Percentiles rank a stretch among this genome's conserved stretches.
phyloP scores from a whole-genome alignment of 2,329 filamentous ascomycete genomes.

The Eutypella sp. region DNA sequence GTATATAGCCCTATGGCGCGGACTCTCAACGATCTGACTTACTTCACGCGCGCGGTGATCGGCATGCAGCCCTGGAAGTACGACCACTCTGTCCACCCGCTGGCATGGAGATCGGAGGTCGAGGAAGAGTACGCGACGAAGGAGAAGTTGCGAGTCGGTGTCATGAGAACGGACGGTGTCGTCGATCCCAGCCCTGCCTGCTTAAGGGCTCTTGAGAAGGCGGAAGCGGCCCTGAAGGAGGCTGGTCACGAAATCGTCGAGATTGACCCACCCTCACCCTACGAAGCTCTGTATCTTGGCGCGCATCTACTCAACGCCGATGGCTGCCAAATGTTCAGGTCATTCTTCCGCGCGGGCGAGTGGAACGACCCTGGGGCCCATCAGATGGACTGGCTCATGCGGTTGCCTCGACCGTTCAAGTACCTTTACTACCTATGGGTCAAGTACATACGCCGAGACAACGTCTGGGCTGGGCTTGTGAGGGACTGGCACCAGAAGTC shows the following conservation, averaged over 20 bases:
- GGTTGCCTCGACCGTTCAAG: constrained; percentile 67
- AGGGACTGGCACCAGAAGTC: constrained; percentile 68
- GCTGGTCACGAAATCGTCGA: constrained; percentile 73
- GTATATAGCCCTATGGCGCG: constrained; percentile 92
- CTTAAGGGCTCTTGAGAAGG: constrained; percentile 65
- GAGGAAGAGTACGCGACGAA: constrained; percentile 56
- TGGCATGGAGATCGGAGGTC: constrained; percentile 67
- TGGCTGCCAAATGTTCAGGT: constrained; percentile 74
- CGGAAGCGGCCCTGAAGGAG: constrained; percentile 61
- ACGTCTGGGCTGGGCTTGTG: constrained; percentile 73
- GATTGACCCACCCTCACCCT: constrained; percentile 61
- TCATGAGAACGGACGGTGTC: constrained; percentile 75
- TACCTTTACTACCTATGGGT: constrained; percentile 88
- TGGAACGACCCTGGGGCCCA: constrained; percentile 72
- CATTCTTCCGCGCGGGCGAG: constrained; percentile 71
- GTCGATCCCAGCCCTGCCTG: constrained; percentile 86
- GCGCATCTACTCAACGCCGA: constrained; percentile 80
- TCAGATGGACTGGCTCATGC: constrained; percentile 70
- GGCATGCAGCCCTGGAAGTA: constrained; percentile 85
- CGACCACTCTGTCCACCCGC: constrained; percentile 77
- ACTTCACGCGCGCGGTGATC: constrained; percentile 76
- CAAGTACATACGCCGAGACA: constrained; percentile 73
- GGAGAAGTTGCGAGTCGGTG: constrained; percentile 64
- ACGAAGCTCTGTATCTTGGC: constrained; percentile 70
- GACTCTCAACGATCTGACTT: constrained; percentile 74